Evolutionary conservation across 2,329 filamentous ascomycete species (phyloP).

Genomic region (Chaetomiaceae sp.): DNA sequence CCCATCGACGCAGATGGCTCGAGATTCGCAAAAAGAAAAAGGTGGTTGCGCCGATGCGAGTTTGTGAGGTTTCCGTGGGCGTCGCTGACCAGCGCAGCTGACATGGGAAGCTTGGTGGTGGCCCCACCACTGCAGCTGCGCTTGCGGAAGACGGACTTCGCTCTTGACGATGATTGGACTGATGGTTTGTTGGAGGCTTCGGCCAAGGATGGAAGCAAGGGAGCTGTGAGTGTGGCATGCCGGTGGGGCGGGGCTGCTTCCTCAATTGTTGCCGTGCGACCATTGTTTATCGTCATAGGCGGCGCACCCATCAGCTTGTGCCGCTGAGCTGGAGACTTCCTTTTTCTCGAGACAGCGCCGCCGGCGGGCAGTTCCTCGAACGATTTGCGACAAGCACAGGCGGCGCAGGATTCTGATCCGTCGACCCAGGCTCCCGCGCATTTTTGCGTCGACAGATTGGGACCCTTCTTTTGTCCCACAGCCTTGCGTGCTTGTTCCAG

Average conservation of each 20-base stretch:
- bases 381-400: background rate
- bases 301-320: slow-evolving; percentile 1
- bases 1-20: background rate
- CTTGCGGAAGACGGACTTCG: background rate
- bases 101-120: slow-evolving; percentile 5
- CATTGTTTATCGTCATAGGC: slow-evolving; percentile 22
- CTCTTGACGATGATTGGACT: background rate
- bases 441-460: too few relatives aligned
- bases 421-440: background rate
- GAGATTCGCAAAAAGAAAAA: background rate
- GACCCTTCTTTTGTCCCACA: background rate
- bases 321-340: background rate
- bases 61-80: background rate
- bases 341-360: too few relatives aligned
- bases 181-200: background rate
- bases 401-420: slow-evolving; percentile 11
- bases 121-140: background rate
- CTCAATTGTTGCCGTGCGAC: slow-evolving; percentile 16
- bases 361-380: too few relatives aligned
- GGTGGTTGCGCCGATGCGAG: slow-evolving; percentile 19
- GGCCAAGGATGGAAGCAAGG: slow-evolving; percentile 5
- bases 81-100: slow-evolving; percentile 17
- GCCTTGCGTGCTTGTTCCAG: background rate
- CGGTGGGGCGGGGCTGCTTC: background rate
- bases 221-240: slow-evolving; percentile 2